Conservation (phyloP, 768 basidiomycete genomes). For the Lyophyllum semitale region DNA sequence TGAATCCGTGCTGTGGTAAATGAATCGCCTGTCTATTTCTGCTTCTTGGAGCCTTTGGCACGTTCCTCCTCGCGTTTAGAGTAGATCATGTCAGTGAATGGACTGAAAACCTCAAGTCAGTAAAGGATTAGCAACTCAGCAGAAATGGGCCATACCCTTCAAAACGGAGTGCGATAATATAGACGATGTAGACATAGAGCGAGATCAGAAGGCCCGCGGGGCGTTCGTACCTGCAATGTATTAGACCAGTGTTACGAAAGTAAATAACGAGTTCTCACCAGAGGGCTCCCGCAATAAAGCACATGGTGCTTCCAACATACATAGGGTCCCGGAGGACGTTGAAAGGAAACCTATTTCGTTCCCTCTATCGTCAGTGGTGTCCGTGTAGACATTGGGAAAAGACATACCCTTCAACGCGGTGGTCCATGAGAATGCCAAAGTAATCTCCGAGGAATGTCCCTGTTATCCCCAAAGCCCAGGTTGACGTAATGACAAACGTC, state of each 20-base stretch:
- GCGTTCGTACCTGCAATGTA: constrained; percentile 67
- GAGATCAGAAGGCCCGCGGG: constrained; percentile 85
- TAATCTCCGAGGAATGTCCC: constrained; percentile 91
- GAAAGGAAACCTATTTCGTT: constrained; percentile 76
- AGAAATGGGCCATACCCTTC: constrained; percentile 67
- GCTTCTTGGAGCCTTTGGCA: constrained; percentile 22
- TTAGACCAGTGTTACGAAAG: background rate
- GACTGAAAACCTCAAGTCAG: constrained; percentile 36
- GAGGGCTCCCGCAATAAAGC: constrained; percentile 82
- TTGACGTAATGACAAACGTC: constrained; percentile 84
- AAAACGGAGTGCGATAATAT: constrained; percentile 79
- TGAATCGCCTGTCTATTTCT: constrained; percentile 7
- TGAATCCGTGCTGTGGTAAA: constrained; percentile 6
- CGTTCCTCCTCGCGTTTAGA: constrained; percentile 47
- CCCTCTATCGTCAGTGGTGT: background rate
- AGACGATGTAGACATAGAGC: constrained; percentile 80
- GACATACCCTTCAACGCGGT: constrained; percentile 76
- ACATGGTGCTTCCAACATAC: constrained; percentile 95
- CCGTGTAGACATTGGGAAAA: background rate
- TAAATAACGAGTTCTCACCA: constrained; percentile 54
- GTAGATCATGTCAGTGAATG: constrained; percentile 86
- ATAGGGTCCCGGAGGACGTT: constrained; percentile 92
- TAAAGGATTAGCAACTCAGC: background rate
- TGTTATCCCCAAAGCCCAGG: constrained; percentile 89
- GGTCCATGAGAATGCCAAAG: constrained; percentile 85